Evolutionary conservation across 495 filamentous ascomycete genomes (phyloP).

Genomic region (Hypomontagnella submonticulosa): DNA sequence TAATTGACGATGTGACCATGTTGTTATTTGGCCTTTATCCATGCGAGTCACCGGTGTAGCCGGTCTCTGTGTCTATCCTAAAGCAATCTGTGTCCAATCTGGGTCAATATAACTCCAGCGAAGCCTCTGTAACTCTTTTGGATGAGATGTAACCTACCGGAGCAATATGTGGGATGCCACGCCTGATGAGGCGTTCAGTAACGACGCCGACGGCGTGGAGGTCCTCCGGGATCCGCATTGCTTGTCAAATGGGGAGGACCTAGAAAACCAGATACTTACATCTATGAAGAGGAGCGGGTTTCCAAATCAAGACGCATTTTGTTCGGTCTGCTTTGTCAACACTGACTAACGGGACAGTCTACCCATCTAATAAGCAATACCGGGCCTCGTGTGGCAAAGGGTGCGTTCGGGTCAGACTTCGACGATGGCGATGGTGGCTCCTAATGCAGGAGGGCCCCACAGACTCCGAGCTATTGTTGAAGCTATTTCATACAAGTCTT

Average conservation of each 20-base stretch:
- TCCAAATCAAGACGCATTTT: slow-evolving; percentile 6
- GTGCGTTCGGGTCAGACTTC: slow-evolving; percentile 3
- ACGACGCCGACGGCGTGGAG: neutral
- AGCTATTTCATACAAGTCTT: slow-evolving; percentile 15
- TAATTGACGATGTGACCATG: neutral
- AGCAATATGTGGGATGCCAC: slow-evolving; percentile 13
- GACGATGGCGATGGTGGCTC: slow-evolving; percentile 7
- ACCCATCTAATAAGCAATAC: slow-evolving; percentile 30
- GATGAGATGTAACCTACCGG: slow-evolving; percentile 1
- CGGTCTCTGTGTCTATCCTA: neutral
- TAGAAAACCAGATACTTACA: neutral
- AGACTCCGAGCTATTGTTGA: slow-evolving; percentile 31
- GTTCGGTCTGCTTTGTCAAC: slow-evolving; percentile 11
- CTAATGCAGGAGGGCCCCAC: slow-evolving; percentile 4
- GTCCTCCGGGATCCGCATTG: slow-evolving; percentile 5
- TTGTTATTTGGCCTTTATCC: neutral
- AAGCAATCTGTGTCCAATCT: neutral
- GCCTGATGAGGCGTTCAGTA: slow-evolving; percentile 1
- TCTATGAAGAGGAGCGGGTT: neutral
- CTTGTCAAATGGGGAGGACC: neutral
- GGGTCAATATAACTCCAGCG: neutral
- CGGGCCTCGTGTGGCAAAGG: slow-evolving; percentile 11
- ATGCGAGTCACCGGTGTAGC: neutral
- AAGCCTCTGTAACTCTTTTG: slow-evolving; percentile 3
- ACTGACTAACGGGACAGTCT: neutral